Conservation (phyloP, 176 grass and related monocot species). For the Oryza coarctata region DNA sequence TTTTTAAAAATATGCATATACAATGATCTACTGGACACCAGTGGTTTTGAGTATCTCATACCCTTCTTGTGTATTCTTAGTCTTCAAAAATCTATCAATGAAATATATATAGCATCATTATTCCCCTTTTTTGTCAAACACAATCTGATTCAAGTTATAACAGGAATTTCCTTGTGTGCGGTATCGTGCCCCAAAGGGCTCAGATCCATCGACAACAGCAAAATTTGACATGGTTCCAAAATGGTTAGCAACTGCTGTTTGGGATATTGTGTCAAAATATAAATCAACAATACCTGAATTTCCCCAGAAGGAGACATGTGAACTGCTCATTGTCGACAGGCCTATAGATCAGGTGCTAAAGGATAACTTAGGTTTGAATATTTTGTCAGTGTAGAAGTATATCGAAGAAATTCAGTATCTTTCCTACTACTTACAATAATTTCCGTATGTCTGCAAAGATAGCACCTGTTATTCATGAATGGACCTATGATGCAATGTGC, state of each 20-base stretch:
- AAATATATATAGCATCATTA: conserved; percentile 5
- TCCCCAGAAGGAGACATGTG: conserved; percentile 97
- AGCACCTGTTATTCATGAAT: conserved; percentile 97
- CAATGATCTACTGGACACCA: conserved; percentile 8
- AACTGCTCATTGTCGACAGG: conserved; percentile 83
- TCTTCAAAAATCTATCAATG: not conserved
- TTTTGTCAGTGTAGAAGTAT: conserved; percentile 8
- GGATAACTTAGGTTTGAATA: not conserved
- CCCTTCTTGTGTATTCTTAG: not conserved
- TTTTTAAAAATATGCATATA: conserved; percentile 13
- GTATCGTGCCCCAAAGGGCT: conserved; percentile 75
- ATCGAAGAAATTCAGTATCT: conserved; percentile 7
- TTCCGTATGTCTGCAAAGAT: conserved; percentile 66
- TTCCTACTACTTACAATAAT: conserved; percentile 36
- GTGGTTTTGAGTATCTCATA: conserved; percentile 6
- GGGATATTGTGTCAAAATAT: conserved; percentile 81
- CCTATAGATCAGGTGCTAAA: conserved; percentile 86
- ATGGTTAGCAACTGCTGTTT: conserved; percentile 76
- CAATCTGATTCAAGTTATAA: conserved; percentile 18
- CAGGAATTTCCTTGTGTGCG: conserved; percentile 89
- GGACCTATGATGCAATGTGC: conserved; percentile 97
- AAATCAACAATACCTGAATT: conserved; percentile 88
- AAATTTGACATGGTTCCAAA: conserved; percentile 71
- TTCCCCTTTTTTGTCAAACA: conserved; percentile 22
- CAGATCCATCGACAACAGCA: conserved; percentile 38